Evolutionary conservation across 2,329 filamentous ascomycete genomes (phyloP).

Genomic region (Colletotrichum sp.): DNA sequence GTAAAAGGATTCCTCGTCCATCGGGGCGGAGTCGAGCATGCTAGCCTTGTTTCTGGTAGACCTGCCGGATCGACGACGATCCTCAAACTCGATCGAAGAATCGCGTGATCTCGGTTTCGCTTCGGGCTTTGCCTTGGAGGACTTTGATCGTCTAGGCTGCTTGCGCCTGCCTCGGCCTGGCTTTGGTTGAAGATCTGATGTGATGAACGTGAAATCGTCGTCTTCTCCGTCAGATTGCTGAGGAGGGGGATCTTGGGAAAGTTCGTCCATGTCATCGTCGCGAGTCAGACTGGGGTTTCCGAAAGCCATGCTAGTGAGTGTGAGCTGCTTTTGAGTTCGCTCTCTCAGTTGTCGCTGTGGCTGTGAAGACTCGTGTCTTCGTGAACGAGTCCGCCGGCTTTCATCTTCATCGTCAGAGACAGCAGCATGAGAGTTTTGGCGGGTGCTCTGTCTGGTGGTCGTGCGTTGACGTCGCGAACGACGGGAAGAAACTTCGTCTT

Average conservation of each 20-base stretch:
- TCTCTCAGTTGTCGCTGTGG: conserved; percentile 11
- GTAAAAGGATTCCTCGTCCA: conserved; percentile 65
- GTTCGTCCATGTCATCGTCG: conserved; percentile 31
- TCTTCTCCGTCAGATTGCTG: conserved; percentile 35
- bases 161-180: conserved; percentile 16
- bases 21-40: conserved; percentile 57
- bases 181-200: conserved; percentile 37
- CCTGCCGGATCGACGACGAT: conserved; percentile 52
- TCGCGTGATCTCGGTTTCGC: conserved; percentile 31
- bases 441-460: neutral
- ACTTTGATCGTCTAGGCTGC: conserved; percentile 24
- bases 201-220: conserved; percentile 37
- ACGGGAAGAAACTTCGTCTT: neutral
- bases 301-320: conserved; percentile 28
- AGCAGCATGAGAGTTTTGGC: neutral
- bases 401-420: neutral
- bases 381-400: neutral
- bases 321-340: conserved; percentile 29
- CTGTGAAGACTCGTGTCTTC: neutral
- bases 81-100: conserved; percentile 60
- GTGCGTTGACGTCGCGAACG: conserved; percentile 9
- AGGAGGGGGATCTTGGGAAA: conserved; percentile 30
- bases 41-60: conserved; percentile 46
- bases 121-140: neutral
- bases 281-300: conserved; percentile 20